Evolutionary conservation across 371 early-diverging fungal genomes (phyloP), one percentile per base, ranked within the genome.

Genomic region (Encephalitozoon hellem): DNA sequence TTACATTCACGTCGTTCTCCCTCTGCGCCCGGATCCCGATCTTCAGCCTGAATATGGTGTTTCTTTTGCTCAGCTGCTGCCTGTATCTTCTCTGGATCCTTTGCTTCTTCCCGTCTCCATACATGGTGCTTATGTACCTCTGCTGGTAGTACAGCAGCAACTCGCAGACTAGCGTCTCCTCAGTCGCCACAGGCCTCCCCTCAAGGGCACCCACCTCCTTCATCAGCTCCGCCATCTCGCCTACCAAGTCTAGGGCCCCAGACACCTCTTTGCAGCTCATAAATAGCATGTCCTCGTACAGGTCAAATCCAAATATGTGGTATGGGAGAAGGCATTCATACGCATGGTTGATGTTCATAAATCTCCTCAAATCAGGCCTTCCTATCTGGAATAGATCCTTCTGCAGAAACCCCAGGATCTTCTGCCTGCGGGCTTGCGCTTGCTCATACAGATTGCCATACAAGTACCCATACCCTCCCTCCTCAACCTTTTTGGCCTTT

Each of bases 291-390:
- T 84, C 84, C 38, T 84, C 84, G 54, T 79, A 80, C 38, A 77
- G 53, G 26, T 54, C 66, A 9, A 52, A 49, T 23, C 69, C 34
- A 66, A 78, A 84, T 53, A 84, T 55, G 51, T 84, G 84, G 64
- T 80, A 84, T 11, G 84, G 82, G 11, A 84, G 34, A 9, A 84
- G 74, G 66, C 74, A 77, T 67, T 84, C 84, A 69, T 78, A 78
- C n/a, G 82, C 84, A 70, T 82, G 81, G 23, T 67, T 72, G 4
- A 71, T 38, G 52, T 70, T 80, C 25, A 70, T 49, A 59, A 84
- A 84, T 69, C 80, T 78, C 30, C 68, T 43, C 21, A 74, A 47
- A 54, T 76, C 75, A 32, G 84, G 84, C 66, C 74, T 78, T 23
- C 55, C 72, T 26, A 84, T 67, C 59, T 80, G 79, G 39, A 52